Conservation (phyloP, 306 rosid genomes). For the Glycine latifolia region DNA sequence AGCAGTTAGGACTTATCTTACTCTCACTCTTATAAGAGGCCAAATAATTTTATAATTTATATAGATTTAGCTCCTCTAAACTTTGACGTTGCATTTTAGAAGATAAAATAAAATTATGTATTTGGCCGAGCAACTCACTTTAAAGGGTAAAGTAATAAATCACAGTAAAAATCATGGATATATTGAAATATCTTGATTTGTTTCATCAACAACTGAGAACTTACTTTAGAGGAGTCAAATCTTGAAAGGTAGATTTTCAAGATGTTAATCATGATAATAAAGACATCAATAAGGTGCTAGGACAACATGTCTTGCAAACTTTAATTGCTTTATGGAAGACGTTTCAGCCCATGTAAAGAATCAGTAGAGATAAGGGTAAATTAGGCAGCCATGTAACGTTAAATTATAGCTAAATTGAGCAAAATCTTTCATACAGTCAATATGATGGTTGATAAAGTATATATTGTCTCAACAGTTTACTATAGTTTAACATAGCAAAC, state of each 20-base stretch:
- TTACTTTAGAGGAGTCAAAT: too few species aligned
- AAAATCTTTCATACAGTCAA: neutral
- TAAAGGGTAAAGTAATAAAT: neutral
- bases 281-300: neutral
- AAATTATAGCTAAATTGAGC: neutral
- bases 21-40: neutral
- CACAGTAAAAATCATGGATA: neutral
- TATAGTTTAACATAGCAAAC: neutral
- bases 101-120: too few species aligned
- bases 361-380: neutral
- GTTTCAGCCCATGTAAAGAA: neutral
- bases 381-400: neutral
- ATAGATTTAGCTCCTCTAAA: too few species aligned
- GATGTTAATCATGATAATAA: neutral
- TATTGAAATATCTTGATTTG: too few species aligned
- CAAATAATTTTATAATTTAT: too few species aligned
- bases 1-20: neutral
- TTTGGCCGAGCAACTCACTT: too few species aligned
- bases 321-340: neutral
- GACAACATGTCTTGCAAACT: neutral
- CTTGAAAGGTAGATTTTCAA: neutral
- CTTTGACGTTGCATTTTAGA: too few species aligned
- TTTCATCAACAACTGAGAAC: too few species aligned
- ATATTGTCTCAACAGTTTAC: neutral
- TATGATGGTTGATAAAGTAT: neutral